Base-by-base conservation (phyloP, 306 rosid species). In the Pueraria montana region DNA sequence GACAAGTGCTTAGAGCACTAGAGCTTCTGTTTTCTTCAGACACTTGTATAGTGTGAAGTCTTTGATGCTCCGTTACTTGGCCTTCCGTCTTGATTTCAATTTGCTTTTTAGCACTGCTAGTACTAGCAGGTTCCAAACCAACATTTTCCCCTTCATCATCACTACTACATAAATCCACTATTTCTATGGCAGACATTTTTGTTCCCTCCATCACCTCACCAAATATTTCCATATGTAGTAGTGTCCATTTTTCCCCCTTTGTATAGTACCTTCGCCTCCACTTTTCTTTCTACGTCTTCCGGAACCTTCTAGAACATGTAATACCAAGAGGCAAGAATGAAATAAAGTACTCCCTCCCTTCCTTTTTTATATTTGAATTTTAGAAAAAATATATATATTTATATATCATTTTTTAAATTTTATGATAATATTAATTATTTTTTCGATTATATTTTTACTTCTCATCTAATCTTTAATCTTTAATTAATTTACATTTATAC, bases 161-260 rank as follows among this genome's bases (percentile, higher is more conserved):
- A 53, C 91, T 90, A 18, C 91, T 91, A 17, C 89, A 84, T 83
- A 95, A 85, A 63, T 92, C 89, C 69, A 93, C 90, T 76, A 89
- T 55, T 62, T 92, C 97, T 18, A 53, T 21, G 3, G 30, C 63
- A 21, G 74, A 73, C 93, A 93, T 93, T 83, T 66, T 72, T 80
- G 74, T 63, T 76, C 68, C 89, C 88, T 83, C 49, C 9, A 69
- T 34, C 80, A 70, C 26, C 45, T 36, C 78, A 77, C 23, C 58
- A 42, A 74, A 74, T 30, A 65, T n/a, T 52, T 52, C 9, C 21
- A 6, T 4, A 17, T 12, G 16, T 11, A 16, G 16, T 11, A 16
- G 32, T 2, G 4, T 20, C 12, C 27, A 21, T 9, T 4, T 0
- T 0, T 10, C 4, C 11, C 2, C 0, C 26, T n/a, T 53, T 18